phyloP scores from a whole-genome alignment of 352 stramenopile species.

The Phytophthora citricola region DNA sequence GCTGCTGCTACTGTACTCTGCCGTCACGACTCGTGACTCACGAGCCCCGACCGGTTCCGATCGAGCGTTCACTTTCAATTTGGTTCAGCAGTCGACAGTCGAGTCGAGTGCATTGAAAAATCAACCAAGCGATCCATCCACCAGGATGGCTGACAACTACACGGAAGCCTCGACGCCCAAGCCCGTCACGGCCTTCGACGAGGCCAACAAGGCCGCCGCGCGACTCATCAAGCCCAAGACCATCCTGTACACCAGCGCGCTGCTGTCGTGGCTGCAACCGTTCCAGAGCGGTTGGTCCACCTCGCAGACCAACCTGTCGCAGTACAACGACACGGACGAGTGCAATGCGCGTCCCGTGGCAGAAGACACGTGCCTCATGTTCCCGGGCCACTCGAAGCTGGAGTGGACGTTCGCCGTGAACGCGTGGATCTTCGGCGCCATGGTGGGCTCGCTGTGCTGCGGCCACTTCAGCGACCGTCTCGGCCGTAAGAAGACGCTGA shows the following conservation, averaged over 20 bases:
- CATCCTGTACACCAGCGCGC: conserved; percentile 31
- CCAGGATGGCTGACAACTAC: conserved; percentile 14
- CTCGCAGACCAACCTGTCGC: conserved; percentile 35
- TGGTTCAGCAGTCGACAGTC: conserved; percentile 6
- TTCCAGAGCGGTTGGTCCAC: conserved; percentile 41
- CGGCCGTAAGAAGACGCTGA: conserved; percentile 29
- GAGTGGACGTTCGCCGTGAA: conserved; percentile 32
- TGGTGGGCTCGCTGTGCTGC: conserved; percentile 24
- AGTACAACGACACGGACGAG: conserved; percentile 30
- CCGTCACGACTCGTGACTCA: not conserved
- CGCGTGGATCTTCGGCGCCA: conserved; percentile 27
- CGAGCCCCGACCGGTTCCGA: not conserved
- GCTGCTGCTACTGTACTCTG: too few relatives aligned
- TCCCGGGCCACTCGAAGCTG: conserved; percentile 30
- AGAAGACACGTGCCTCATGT: conserved; percentile 32
- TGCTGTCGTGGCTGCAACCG: conserved; percentile 32
- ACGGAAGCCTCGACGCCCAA: conserved; percentile 16
- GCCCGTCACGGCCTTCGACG: conserved; percentile 24
- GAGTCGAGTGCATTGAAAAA: conserved; percentile 14
- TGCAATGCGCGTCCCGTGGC: conserved; percentile 33
- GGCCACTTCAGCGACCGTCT: conserved; percentile 27
- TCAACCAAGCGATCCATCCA: conserved; percentile 1
- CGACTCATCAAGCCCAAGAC: conserved; percentile 33
- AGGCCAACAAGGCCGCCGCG: conserved; percentile 36
- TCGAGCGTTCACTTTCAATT: not conserved